These are phyloP conservation scores for Corymbia calophylla DNA, from an alignment of 441 rosid genomes.

Conservation along the genomic window DNA sequence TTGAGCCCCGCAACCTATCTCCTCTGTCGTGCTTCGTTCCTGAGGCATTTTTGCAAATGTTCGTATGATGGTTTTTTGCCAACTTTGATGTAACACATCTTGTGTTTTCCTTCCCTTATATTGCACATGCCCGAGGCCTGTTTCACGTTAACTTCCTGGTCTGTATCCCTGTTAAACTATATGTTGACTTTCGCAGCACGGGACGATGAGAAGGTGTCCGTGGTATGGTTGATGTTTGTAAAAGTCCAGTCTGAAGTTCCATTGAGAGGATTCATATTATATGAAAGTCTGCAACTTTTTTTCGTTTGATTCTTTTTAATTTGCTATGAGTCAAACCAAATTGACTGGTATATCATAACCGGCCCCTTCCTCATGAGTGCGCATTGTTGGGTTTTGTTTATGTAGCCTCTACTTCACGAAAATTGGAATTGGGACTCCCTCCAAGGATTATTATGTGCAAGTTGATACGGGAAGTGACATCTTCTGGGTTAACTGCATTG, in stretches of 20 bases:
- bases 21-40: neutral
- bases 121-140: neutral
- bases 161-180: neutral
- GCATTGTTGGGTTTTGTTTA: constrained; percentile 16
- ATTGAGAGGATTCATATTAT: neutral
- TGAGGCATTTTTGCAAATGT: neutral
- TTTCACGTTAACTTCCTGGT: neutral
- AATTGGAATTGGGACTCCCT: constrained; percentile 72
- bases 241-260: neutral
- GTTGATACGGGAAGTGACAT: constrained; percentile 95
- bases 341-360: neutral
- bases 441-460: constrained; percentile 71
- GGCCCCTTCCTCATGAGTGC: neutral
- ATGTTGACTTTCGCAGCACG: neutral
- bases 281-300: neutral
- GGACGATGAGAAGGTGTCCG: neutral
- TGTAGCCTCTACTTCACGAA: constrained; percentile 76
- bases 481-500: constrained; percentile 85
- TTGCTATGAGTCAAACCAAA: neutral
- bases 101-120: neutral
- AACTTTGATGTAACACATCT: neutral
- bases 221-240: neutral
- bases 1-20: neutral
- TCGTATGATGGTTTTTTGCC: neutral
- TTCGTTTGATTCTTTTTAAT: neutral